Percentiles rank a stretch among this genome's conserved stretches.
Conservation (phyloP, 345 rosid genomes). For the Arabis alpina region DNA sequence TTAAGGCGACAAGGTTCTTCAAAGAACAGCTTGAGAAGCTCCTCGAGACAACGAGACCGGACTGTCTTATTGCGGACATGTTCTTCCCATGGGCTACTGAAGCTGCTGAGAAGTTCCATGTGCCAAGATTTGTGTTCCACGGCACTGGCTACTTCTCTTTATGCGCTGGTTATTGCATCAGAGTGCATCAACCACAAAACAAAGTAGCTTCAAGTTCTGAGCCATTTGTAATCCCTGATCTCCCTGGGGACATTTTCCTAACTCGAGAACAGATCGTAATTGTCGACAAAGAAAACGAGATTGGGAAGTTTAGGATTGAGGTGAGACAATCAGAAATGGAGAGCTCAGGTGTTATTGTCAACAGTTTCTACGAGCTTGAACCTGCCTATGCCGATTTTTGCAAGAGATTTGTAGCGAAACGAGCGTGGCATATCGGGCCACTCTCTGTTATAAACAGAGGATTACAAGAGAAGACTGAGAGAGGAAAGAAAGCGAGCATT, state of each 20-base stretch:
- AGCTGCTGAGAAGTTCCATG: conserved; percentile 45
- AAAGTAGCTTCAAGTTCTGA: conserved; percentile 45
- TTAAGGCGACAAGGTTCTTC: conserved; percentile 23
- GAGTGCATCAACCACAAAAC: conserved; percentile 45
- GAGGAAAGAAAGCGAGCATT: conserved; percentile 43
- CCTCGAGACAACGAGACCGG: conserved; percentile 27
- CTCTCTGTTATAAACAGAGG: conserved; percentile 37
- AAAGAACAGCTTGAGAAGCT: conserved; percentile 40
- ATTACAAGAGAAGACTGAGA: conserved; percentile 47
- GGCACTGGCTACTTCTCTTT: conserved; percentile 53
- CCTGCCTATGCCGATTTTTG: conserved; percentile 55
- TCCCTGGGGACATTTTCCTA: conserved; percentile 49
- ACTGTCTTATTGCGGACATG: conserved; percentile 56
- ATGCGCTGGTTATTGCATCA: conserved; percentile 35
- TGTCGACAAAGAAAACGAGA: neutral
- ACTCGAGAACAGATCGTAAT: conserved; percentile 44
- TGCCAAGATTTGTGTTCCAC: conserved; percentile 61
- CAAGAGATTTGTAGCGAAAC: conserved; percentile 25
- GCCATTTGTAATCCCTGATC: conserved; percentile 42
- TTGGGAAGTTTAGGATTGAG: conserved; percentile 29
- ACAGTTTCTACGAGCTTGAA: conserved; percentile 80
- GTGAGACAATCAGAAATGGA: conserved; percentile 45
- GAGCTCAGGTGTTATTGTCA: conserved; percentile 66
- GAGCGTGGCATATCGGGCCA: conserved; percentile 33
- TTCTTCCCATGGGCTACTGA: conserved; percentile 65